Evolutionary conservation across 2,329 filamentous ascomycete species (phyloP), one percentile per base, ranked within the genome.

Genomic region (Juglanconis juglandina): DNA sequence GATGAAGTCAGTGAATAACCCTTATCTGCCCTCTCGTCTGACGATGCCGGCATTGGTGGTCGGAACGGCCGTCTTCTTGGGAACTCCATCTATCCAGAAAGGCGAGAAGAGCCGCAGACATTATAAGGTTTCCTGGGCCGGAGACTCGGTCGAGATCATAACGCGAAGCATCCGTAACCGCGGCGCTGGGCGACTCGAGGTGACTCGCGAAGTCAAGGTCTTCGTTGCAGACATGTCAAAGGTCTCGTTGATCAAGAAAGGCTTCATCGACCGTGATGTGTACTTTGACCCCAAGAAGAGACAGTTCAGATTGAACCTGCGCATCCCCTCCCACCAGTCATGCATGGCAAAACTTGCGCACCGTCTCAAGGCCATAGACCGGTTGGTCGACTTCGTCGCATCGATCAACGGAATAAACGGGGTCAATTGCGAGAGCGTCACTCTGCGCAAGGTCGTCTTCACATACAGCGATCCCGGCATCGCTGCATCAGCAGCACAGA

Each of bases 321-420:
- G 81, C 9, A 81, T 84, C 0, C 75, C 77, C 2, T 81, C 88
- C 50, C 87, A 87, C 24, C 75, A 78, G 49, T 78, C 86, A 1
- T 79, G 88, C 13, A 72, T 91, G 4, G 78, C 81, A 4, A 75
- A 79, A n/a, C 77, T 92, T 24, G 77, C 79, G 63, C 77, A 81
- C 54, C 81, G 87, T 34, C 77, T 92, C 50, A 81, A 85, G 65
- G 83, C 86, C 11, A 83, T 95, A 60, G 85, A 90, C 67, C 84
- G 88, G 24, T 79, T 95, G 34, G 86, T 91, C 44, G 82, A 83
- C 48, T 91, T 90, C 67, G 78, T 92, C 33, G 82, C 86, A 49
- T 85, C 87, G 1, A 82, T 93, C 63, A 78, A 85, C 58, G 76
- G 83, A 65, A 76, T 78, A 51, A 79, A 78, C 14, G 78, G 81